Evolutionary conservation across 2,329 filamentous ascomycete species (phyloP), one percentile per base, ranked within the genome.

Genomic region (Colletotrichum sp.): DNA sequence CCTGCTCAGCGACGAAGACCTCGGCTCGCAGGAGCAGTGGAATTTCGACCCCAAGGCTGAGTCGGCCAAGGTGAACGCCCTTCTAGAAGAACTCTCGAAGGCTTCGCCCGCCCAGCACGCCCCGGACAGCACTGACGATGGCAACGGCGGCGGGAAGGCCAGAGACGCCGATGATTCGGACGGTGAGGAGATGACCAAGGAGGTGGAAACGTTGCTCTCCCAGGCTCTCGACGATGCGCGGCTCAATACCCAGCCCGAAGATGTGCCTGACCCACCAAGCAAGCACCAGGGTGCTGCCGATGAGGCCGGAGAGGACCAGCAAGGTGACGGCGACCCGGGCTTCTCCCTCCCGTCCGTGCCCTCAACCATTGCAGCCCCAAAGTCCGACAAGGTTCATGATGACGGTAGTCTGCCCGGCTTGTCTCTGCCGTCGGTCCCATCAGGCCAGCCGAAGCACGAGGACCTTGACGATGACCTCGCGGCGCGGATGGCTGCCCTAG

Each of bases 401-500:
- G 21, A 68, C 24, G 75, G 39, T 39, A 55, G 78, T 77, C 57
- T 79, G 63, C 39, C 78, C 26, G 78, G 81, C 10, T 81, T 90
- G 15, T 78, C 82, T 26, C 85, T 91, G 5, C 89, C 90, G 2
- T 81, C 85, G 4, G 88, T 90, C 1, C 90, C 90, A 1, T 85
- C 85, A 0, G 80, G 84, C 52, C 32, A 62, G 32, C 74, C 71
- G 28, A 85, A 89, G 7, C 80, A 84, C 63, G 84, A 86, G 32
- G 84, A 86, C 73, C 85, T 86, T 69, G 86, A 86, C 34, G 85
- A 87, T 66, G 86, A 87, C 75, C 88, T 92, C 65, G 85, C 88
- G 2, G 85, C 87, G 9, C 90, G 90, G 66, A 87, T 92, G 79
- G 89, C 89, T 4, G 89, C 88, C 7, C 85, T 92, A 5, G 85